Conservation (phyloP, 2,329 filamentous ascomycete species). For the Fusarium burgessii region DNA sequence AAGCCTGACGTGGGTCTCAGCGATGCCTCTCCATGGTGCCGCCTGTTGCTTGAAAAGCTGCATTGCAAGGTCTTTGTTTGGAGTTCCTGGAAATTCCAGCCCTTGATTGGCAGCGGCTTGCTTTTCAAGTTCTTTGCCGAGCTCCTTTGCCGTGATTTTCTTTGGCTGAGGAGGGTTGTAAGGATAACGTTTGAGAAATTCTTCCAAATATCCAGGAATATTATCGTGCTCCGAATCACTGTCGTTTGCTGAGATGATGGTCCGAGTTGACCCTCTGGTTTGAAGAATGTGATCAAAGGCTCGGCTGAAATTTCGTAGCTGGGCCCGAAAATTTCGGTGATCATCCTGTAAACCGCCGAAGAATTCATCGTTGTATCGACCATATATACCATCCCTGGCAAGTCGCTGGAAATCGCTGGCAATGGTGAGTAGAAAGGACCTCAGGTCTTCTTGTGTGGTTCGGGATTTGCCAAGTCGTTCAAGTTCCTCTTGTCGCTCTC, state of each 20-base stretch:
- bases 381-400: slow-evolving; percentile 46
- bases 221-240: neutral
- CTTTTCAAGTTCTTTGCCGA: slow-evolving; percentile 33
- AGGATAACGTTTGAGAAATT: slow-evolving; percentile 40
- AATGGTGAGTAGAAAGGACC: slow-evolving; percentile 52
- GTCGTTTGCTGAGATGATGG: slow-evolving; percentile 21
- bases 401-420: slow-evolving; percentile 52
- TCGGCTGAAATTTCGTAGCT: slow-evolving; percentile 48
- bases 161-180: slow-evolving; percentile 50
- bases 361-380: slow-evolving; percentile 52
- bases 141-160: slow-evolving; percentile 31
- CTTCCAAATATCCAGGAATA: slow-evolving; percentile 46
- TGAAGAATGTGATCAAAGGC: slow-evolving; percentile 48
- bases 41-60: slow-evolving; percentile 56
- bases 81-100: slow-evolving; percentile 54
- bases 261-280: slow-evolving; percentile 39
- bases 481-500: slow-evolving; percentile 19
- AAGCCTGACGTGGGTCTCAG: slow-evolving; percentile 51
- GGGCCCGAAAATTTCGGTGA: slow-evolving; percentile 47
- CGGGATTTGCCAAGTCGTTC: neutral
- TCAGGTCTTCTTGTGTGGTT: slow-evolving; percentile 42
- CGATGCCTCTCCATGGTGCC: slow-evolving; percentile 54
- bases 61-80: slow-evolving; percentile 53
- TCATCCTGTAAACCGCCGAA: slow-evolving; percentile 48
- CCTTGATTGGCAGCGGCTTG: slow-evolving; percentile 52